These are phyloP conservation scores for Aspergillus floridensis DNA, from an alignment of 2,329 filamentous ascomycete genomes.

Conservation along the genomic window DNA sequence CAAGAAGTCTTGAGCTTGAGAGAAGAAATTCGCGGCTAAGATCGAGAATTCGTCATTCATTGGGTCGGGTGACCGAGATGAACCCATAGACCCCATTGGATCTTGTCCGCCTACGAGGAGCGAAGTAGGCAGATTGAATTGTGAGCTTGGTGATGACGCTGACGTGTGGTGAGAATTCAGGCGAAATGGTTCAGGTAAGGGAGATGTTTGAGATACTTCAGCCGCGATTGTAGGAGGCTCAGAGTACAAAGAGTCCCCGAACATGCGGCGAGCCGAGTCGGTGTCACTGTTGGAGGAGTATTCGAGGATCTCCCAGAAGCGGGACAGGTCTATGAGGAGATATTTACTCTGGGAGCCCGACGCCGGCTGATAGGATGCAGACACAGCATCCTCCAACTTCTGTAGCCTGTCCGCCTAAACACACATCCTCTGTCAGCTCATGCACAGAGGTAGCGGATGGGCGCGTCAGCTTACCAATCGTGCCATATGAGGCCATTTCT, in stretches of 20 bases:
- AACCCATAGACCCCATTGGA: constrained; percentile 17
- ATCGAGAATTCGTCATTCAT: constrained; percentile 47
- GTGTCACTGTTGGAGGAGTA: constrained; percentile 45
- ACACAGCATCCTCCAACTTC: constrained; percentile 45
- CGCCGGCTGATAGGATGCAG: constrained; percentile 42
- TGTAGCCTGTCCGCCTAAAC: constrained; percentile 44
- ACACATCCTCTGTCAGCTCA: not conserved
- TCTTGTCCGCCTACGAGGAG: constrained; percentile 18
- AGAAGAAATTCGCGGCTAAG: constrained; percentile 49
- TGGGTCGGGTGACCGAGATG: constrained; percentile 25
- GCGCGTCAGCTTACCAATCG: constrained; percentile 34
- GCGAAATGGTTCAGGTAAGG: constrained; percentile 45
- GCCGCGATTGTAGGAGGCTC: constrained; percentile 25
- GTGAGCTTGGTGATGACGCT: constrained; percentile 16
- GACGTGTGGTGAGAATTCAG: constrained; percentile 26
- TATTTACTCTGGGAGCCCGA: constrained; percentile 34
- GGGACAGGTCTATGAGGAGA: constrained; percentile 46
- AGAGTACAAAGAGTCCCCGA: constrained; percentile 41
- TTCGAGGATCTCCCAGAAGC: constrained; percentile 52
- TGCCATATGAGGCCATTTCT: constrained; percentile 48
- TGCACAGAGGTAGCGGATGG: not conserved
- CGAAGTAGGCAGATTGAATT: constrained; percentile 20
- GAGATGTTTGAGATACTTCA: constrained; percentile 45
- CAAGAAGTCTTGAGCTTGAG: constrained; percentile 45
- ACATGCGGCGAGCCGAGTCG: constrained; percentile 38